Evolutionary conservation across 805 yeast genomes (phyloP), one percentile per base, ranked within the genome.

Genomic region (Wickerhamiella azymoides): DNA sequence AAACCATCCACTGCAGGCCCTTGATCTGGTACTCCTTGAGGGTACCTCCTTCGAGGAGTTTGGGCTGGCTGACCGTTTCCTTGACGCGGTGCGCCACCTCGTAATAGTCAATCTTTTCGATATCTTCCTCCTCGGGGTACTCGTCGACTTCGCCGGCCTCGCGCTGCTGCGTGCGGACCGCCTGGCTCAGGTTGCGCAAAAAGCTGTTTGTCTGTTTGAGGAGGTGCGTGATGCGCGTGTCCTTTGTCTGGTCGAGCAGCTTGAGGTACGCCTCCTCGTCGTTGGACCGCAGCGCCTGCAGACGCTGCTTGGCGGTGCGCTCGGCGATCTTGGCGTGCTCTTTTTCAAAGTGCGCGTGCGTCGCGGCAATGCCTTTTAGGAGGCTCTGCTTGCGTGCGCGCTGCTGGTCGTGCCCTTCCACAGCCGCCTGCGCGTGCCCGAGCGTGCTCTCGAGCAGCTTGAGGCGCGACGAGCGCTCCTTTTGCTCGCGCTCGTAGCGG

Each of bases 1-100:
- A 89, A 5, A 89, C 94, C 98, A 89, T 89, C 98, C 98, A 89
- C 61, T 89, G 94, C 47, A 92, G 70, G 58, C 98, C 98, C 62
- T 84, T 84, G 47, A 89, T 16, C 66, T 89, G 98, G 60, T 89
- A 89, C 58, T 89, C 98, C 62, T 89, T 89, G 59, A 89, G 69
- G 1, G 78, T 72, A 50, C 98, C 98, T 43, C 98, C 98, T 38
- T 86, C 78, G 46, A 89, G 70, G 28, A 88, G 78, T 0, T 75
- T 60, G 1, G 98, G 96, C 63, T 89, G 98, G 49, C 70, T 70
- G 33, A 92, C 80, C 40, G 74, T 78, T 61, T 89, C 97, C 54
- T 81, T 79, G 45, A 88, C 70, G 49, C 79, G 74, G 62, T 89
- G 98, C 2, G 97, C 96, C 47, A 92, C 95, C 51, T 79, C 80